phyloP scores from a whole-genome alignment of 31 red algal species.

The Porphyra umbilicalis region DNA sequence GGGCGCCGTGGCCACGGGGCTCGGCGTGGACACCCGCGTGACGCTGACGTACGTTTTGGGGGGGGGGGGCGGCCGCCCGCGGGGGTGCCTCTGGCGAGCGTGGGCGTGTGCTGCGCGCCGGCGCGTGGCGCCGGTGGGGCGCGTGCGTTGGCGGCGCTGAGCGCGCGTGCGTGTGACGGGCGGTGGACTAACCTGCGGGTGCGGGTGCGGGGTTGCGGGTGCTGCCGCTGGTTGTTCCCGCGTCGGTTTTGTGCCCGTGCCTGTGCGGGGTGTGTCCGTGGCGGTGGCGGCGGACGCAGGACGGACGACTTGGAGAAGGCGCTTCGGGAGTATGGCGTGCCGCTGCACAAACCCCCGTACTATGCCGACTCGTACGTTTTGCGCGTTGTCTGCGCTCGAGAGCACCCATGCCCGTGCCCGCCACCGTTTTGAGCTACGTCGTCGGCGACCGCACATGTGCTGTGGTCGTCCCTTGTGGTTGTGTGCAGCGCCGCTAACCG shows the following conservation, averaged over 20 bases:
- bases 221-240: neutral
- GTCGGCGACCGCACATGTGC: neutral
- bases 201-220: neutral
- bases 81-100: too few relatives aligned
- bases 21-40: neutral
- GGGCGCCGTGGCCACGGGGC: neutral
- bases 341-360: slow-evolving; percentile 70
- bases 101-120: too few relatives aligned
- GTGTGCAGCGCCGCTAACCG: neutral
- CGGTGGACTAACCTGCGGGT: neutral
- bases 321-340: slow-evolving; percentile 77
- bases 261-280: neutral
- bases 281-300: slow-evolving; percentile 20
- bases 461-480: neutral
- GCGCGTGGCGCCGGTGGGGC: too few relatives aligned
- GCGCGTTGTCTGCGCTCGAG: neutral
- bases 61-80: neutral
- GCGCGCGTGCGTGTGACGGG: neutral
- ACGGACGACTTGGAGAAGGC: slow-evolving; percentile 80
- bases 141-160: too few relatives aligned
- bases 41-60: neutral
- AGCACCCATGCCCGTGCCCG: neutral
- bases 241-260: neutral
- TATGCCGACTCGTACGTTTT: slow-evolving; percentile 64
- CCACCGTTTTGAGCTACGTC: neutral